Percentiles rank a stretch among this genome's conserved stretches.
These are phyloP conservation scores for Claviceps africana DNA, from an alignment of 2,329 filamentous ascomycete genomes.

Conservation along the genomic window DNA sequence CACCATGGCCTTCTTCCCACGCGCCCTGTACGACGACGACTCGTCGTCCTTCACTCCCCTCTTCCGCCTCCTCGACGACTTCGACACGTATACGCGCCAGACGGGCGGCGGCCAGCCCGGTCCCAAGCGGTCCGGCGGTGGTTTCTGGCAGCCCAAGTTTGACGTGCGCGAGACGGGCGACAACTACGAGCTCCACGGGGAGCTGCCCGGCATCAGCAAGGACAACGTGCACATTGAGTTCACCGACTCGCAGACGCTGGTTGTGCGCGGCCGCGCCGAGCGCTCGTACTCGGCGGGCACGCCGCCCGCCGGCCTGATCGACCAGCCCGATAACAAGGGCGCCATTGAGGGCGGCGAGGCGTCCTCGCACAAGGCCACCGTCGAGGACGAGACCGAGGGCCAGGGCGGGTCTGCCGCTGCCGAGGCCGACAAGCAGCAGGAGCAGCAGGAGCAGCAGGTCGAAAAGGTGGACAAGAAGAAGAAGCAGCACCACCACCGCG, in stretches of 20 bases:
- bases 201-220: slow-evolving; percentile 59
- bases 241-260: slow-evolving; percentile 54
- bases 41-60: slow-evolving; percentile 36
- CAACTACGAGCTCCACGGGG: slow-evolving; percentile 59
- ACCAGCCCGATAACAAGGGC: slow-evolving; percentile 17
- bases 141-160: slow-evolving; percentile 53
- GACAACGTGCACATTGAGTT: slow-evolving; percentile 62
- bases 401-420: slow-evolving; percentile 7
- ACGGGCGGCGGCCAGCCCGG: slow-evolving; percentile 7
- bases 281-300: slow-evolving; percentile 36
- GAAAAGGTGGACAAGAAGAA: slow-evolving; percentile 16
- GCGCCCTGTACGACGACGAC: slow-evolving; percentile 35
- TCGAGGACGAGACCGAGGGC: slow-evolving; percentile 36
- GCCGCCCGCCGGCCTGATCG: slow-evolving; percentile 30
- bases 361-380: slow-evolving; percentile 38
- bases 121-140: slow-evolving; percentile 12
- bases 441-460: slow-evolving; percentile 6
- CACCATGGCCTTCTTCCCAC: slow-evolving; percentile 49
- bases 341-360: slow-evolving; percentile 21
- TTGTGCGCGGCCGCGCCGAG: slow-evolving; percentile 53
- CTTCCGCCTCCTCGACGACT: slow-evolving; percentile 45
- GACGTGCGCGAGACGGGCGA: slow-evolving; percentile 54
- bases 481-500: slow-evolving; percentile 7
- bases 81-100: slow-evolving; percentile 34
- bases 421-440: slow-evolving; percentile 6